Evolutionary conservation across 495 filamentous ascomycete genomes (phyloP), one percentile per base, ranked within the genome.

Genomic region (Penicillium paradoxum): DNA sequence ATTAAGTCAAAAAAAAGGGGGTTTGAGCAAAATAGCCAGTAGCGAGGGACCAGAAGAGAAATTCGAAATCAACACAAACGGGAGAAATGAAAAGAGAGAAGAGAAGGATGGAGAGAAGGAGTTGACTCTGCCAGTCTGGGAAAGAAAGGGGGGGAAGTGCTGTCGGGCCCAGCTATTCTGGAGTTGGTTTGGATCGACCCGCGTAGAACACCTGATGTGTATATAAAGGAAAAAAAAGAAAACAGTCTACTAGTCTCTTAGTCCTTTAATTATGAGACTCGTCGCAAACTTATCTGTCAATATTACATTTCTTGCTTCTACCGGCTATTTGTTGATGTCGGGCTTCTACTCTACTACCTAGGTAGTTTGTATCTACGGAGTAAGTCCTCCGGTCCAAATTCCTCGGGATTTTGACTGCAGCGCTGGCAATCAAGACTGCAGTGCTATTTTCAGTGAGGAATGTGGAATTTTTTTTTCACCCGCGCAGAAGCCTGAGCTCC

Each of bases 111-210:
- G 45, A 57, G 51, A 56, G 54, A 58, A 55, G 49, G 54, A 41
- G 37, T 32, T 34, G 36, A 46, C 38, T 54, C 54, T 56, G 48
- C 51, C 54, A 58, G 63, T 55, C 58, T 65, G 62, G 66, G 66
- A 73, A 71, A 67, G 58, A 62, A 64, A 59, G 60, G 58, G 61
- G 54, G 54, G 55, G 37, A 27, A 45, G 42, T 17, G 25, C 9
- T 10, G 41, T 52, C 24, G 24, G 59, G 44, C 45, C 40, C 42
- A 48, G 43, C 58, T 55, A 61, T 56, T 60, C 57, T 55, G 48
- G 51, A 50, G 58, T 57, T 54, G 58, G 55, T 58, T 58, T 65
- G 62, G 60, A 63, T 62, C 49, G 53, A 51, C 45, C 49, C 41
- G 52, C 37, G 49, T 42, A 27, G 41, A 44, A 34, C 45, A 33